Conservation (phyloP, 2,329 filamentous ascomycete species). For the Pseudofabraea citricarpa region DNA sequence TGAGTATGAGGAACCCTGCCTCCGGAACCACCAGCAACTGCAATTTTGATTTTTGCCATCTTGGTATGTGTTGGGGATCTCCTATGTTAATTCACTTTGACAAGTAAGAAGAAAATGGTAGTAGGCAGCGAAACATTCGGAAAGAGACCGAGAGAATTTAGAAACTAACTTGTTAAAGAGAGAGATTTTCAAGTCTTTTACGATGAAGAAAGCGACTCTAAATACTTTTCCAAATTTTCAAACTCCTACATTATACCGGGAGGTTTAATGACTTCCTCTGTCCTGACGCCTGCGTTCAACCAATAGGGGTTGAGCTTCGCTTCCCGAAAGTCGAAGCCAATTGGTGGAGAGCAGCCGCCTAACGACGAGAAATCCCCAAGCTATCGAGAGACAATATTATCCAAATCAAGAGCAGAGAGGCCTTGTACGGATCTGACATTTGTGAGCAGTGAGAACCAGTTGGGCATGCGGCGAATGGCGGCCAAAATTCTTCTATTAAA, state of each 20-base stretch:
- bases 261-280: neutral
- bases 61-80: neutral
- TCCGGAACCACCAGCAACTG: slow-evolving; percentile 39
- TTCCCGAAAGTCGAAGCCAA: slow-evolving; percentile 7
- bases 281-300: neutral
- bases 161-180: neutral
- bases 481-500: neutral
- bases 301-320: slow-evolving; percentile 14
- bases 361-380: no score
- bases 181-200: neutral
- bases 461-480: neutral
- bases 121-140: no score
- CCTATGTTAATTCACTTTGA: no score
- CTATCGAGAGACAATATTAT: no score
- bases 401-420: no score
- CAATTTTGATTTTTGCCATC: slow-evolving; percentile 38
- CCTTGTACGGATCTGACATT: no score
- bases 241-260: no score
- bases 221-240: no score
- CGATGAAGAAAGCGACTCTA: no score
- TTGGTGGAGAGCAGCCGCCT: no score
- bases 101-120: no score
- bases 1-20: slow-evolving; percentile 24
- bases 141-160: neutral
- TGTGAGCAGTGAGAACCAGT: neutral